Conservation (phyloP, 192 early-diverging fungal species). For the Backusella tarrabulga region DNA sequence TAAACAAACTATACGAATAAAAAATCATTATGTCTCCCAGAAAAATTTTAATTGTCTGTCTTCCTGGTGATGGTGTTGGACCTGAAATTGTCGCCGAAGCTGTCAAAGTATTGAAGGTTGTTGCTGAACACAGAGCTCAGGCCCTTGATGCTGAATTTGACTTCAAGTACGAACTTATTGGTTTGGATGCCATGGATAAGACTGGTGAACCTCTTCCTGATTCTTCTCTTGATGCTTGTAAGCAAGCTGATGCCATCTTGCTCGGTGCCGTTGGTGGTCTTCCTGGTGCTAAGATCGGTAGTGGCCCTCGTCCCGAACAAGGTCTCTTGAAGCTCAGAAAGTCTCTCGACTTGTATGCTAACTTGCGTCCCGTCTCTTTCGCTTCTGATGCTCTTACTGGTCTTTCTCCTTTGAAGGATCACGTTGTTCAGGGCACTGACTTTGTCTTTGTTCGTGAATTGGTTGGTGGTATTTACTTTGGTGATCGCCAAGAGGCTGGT, state of each 20-base stretch:
- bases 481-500: conserved; percentile 84
- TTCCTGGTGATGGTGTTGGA: conserved; percentile 95
- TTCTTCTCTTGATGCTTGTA: conserved; percentile 77
- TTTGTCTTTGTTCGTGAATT: conserved; percentile 94
- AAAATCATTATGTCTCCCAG: conserved; percentile 16
- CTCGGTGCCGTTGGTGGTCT: conserved; percentile 97
- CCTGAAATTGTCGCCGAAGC: conserved; percentile 95
- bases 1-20: conserved; percentile 2
- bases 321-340: conserved; percentile 93
- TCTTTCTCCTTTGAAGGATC: conserved; percentile 89
- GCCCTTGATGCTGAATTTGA: conserved; percentile 59
- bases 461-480: conserved; percentile 98
- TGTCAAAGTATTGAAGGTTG: conserved; percentile 81
- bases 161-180: conserved; percentile 84
- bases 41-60: conserved; percentile 56
- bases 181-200: conserved; percentile 90
- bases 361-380: conserved; percentile 95
- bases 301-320: conserved; percentile 90
- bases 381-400: conserved; percentile 78
- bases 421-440: conserved; percentile 86
- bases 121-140: conserved; percentile 62
- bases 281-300: conserved; percentile 60
- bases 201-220: conserved; percentile 77
- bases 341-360: conserved; percentile 91
- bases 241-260: conserved; percentile 85